phyloP scores from a whole-genome alignment of 176 grass and related monocot genomes.

The Paspalum vaginatum region DNA sequence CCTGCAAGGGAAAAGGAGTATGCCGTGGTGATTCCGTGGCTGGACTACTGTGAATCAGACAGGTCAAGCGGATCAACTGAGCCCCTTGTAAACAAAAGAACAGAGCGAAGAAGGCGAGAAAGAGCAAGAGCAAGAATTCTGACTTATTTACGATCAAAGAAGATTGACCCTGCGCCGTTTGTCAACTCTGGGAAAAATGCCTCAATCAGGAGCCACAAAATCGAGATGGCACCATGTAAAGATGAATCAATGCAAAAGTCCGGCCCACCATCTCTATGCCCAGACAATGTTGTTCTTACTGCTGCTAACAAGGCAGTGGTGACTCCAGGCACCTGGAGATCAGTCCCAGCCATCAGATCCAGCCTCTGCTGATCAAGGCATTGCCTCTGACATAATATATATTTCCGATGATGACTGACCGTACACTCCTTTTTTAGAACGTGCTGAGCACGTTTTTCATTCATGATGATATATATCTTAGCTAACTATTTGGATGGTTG shows the following conservation, averaged over 20 bases:
- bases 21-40: slow-evolving; percentile 50
- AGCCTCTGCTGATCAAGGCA: slow-evolving; percentile 25
- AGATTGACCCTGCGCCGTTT: not conserved
- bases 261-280: not conserved
- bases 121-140: slow-evolving; percentile 1
- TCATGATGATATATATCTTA: not conserved
- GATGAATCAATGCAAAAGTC: not conserved
- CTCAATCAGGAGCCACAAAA: slow-evolving; percentile 4
- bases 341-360: slow-evolving; percentile 12
- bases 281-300: not conserved
- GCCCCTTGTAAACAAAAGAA: slow-evolving; percentile 76
- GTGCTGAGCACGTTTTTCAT: no score
- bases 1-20: slow-evolving; percentile 34
- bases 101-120: slow-evolving; percentile 52
- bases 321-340: not conserved
- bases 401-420: slow-evolving; percentile 63
- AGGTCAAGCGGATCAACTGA: slow-evolving; percentile 57
- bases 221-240: not conserved
- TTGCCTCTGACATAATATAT: slow-evolving; percentile 12
- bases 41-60: slow-evolving; percentile 68
- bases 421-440: no score
- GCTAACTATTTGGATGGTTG: not conserved
- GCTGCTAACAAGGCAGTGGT: not conserved
- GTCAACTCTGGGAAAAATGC: slow-evolving; percentile 3
- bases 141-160: slow-evolving; percentile 45